Conservation (phyloP, 177 flowering plant species). For the Vitis hybrid region DNA sequence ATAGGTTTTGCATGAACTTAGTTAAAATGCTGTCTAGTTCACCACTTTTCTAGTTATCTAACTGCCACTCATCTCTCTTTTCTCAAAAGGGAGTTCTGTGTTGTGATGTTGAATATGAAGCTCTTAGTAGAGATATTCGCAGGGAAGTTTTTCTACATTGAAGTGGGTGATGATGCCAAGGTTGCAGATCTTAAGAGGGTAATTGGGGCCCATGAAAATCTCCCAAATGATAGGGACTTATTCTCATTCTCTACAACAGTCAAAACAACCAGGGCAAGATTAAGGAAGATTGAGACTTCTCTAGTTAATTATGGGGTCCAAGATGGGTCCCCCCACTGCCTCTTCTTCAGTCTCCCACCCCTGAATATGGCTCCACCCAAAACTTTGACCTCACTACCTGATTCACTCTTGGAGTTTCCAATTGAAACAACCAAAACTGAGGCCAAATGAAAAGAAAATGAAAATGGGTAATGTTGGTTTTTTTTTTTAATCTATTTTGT, state of each 20-base stretch:
- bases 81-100: too few relatives aligned
- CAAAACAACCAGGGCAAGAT: constrained; percentile 1
- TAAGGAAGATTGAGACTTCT: constrained; percentile 14
- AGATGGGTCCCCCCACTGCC: constrained; percentile 46
- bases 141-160: constrained; percentile 36
- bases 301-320: constrained; percentile 37
- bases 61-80: too few relatives aligned
- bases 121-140: constrained; percentile 45
- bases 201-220: constrained; percentile 36
- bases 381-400: too few relatives aligned
- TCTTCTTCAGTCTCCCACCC: constrained; percentile 30
- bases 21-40: too few relatives aligned
- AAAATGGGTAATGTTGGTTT: too few relatives aligned
- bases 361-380: constrained; percentile 6
- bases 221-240: constrained; percentile 33
- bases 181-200: constrained; percentile 41
- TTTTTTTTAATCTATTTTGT: too few relatives aligned
- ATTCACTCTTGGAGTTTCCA: too few relatives aligned
- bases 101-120: constrained; percentile 23
- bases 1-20: too few relatives aligned
- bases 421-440: too few relatives aligned
- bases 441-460: too few relatives aligned
- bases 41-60: too few relatives aligned
- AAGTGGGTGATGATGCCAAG: constrained; percentile 37
- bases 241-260: constrained; percentile 21